Base-by-base conservation (phyloP, 345 rosid genomes). In the Populus nigra region DNA sequence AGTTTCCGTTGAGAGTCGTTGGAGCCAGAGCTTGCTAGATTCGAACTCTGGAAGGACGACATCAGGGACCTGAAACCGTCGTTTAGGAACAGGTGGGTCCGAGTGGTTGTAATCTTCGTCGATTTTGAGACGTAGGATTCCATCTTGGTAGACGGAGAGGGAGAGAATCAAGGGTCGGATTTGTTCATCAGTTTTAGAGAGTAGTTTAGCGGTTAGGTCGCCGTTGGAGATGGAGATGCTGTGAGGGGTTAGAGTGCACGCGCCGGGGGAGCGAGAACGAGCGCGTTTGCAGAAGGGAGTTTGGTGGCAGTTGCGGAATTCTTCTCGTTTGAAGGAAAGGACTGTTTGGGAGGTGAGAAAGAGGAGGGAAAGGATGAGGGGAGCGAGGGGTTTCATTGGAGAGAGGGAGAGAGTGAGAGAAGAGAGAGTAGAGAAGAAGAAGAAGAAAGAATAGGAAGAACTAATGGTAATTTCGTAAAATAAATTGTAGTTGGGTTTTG, bases 211-310 rank as follows among this genome's bases (percentile, higher is more conserved):
- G n/a, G 88, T 87, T 43, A 96, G 86, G 82, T 88, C 89, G 17
- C 99, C 99, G 8, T 89, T 89, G 73, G 91, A 80, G 75, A 96
- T 72, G 81, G 88, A 49, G 68, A 94, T 91, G 63, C 90, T 84
- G 36, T 77, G 41, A 72, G 87, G 97, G 77, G 77, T 49, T 9
- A 90, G 74, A 76, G 89, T 79, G 80, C 83, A 90, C 72, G 88
- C 63, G 8, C 93, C 95, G 61, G 98, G 97, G 35, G 86, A 68
- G 47, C 94, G 95, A 45, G 87, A 80, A 76, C 99, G 92, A 80
- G 93, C 94, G 43, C 94, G 97, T 83, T 92, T 90, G 93, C 99
- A 96, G 85, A 96, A 96, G 4, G 99, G 99, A 61, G 97, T 91
- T 77, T 96, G 97, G 65, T 94, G 78, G 75, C 99, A 96, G 90